These are phyloP conservation scores for Venturia carpophila DNA, from an alignment of 2,329 filamentous ascomycete species.

Conservation along the genomic window DNA sequence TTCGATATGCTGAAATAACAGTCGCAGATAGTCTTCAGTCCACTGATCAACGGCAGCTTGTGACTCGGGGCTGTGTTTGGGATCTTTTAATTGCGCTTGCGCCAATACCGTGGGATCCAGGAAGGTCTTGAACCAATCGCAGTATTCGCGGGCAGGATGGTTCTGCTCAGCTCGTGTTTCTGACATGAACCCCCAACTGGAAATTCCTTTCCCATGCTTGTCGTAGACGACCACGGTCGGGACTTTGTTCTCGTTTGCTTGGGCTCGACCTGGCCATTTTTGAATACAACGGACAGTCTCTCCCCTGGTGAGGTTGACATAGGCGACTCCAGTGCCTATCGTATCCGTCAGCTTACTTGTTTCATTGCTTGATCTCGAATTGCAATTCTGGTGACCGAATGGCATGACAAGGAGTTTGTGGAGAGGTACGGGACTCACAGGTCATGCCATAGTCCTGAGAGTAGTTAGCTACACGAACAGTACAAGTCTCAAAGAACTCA, in stretches of 20 bases:
- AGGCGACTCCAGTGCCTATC: slow-evolving; percentile 33
- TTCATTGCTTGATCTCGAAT: not conserved
- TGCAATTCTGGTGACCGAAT: not conserved
- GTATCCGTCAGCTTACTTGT: not conserved
- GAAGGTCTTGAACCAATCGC: slow-evolving; percentile 51
- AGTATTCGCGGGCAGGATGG: slow-evolving; percentile 38
- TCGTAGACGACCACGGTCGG: slow-evolving; percentile 46
- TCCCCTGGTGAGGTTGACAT: slow-evolving; percentile 31
- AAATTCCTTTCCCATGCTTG: slow-evolving; percentile 31
- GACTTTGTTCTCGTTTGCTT: slow-evolving; percentile 48
- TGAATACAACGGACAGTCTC: slow-evolving; percentile 31
- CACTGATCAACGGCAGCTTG: slow-evolving; percentile 40
- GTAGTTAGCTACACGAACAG: slow-evolving; percentile 19
- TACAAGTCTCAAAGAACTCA: not conserved
- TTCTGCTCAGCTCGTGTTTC: slow-evolving; percentile 29
- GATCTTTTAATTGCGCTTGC: slow-evolving; percentile 38
- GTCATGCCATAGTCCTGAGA: slow-evolving; percentile 31
- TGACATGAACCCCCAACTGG: slow-evolving; percentile 49
- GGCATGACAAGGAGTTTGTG: not conserved
- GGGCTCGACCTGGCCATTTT: slow-evolving; percentile 48
- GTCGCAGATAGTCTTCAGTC: slow-evolving; percentile 42
- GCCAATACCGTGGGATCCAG: slow-evolving; percentile 41
- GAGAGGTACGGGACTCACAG: slow-evolving; percentile 23
- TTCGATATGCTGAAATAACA: slow-evolving; percentile 44
- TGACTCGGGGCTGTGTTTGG: slow-evolving; percentile 37